These are phyloP conservation scores for Epichloe uncinata DNA, from an alignment of 2,329 filamentous ascomycete species.

Conservation along the genomic window DNA sequence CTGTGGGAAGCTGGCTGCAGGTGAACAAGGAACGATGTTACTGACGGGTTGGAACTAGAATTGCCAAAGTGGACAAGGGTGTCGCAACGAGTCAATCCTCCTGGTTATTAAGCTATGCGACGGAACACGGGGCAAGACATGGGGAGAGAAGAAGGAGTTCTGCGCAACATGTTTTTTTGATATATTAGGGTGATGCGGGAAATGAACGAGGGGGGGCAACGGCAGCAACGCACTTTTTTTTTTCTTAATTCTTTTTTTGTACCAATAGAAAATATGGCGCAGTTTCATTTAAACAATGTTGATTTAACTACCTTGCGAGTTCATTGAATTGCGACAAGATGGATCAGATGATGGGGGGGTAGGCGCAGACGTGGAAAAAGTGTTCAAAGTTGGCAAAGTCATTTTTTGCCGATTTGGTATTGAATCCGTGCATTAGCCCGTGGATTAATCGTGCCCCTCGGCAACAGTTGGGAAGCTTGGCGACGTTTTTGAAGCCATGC, in stretches of 20 bases:
- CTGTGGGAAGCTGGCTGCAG: background rate
- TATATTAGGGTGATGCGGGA: background rate
- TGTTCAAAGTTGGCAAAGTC: background rate
- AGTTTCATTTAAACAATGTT: background rate
- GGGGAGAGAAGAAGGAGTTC: background rate
- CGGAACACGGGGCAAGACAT: background rate
- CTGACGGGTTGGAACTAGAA: conserved; percentile 34
- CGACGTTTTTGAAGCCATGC: too few species aligned
- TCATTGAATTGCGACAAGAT: background rate
- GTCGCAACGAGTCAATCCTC: conserved; percentile 85
- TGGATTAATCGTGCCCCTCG: background rate
- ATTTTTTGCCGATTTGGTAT: background rate
- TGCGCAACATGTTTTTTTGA: background rate
- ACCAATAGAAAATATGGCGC: background rate
- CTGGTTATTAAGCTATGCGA: conserved; percentile 58
- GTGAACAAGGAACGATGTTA: background rate
- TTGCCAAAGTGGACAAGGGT: conserved; percentile 90
- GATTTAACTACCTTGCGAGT: background rate
- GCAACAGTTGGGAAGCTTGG: background rate
- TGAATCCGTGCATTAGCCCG: background rate
- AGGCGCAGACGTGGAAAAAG: background rate
- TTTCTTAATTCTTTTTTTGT: background rate
- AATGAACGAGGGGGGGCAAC: background rate
- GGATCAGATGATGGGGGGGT: background rate
- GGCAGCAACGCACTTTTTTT: background rate